phyloP scores from a whole-genome alignment of 257 asterid species.

The Solanum corneliomulleri region DNA sequence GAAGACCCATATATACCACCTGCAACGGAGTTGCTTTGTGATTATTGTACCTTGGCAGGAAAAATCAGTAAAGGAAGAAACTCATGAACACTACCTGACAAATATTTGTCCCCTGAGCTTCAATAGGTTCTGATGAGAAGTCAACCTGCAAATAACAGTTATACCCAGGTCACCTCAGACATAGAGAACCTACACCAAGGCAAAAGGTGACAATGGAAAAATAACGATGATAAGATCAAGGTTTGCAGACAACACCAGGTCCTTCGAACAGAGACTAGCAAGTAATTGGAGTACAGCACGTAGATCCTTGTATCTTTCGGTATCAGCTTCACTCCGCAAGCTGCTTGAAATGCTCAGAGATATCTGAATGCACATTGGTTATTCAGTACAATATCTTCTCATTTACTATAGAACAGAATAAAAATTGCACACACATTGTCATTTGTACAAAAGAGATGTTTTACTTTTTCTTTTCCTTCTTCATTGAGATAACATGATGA shows the following conservation, averaged over 20 bases:
- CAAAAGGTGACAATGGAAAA: neutral
- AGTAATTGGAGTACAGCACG: slow-evolving; percentile 85
- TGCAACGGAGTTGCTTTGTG: slow-evolving; percentile 12
- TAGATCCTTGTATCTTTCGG: slow-evolving; percentile 81
- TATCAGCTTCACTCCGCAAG: slow-evolving; percentile 67
- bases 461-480: neutral
- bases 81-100: slow-evolving; percentile 49
- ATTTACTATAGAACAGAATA: neutral
- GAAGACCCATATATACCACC: slow-evolving; percentile 89
- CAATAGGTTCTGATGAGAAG: slow-evolving; percentile 77
- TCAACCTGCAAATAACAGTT: slow-evolving; percentile 51
- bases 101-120: slow-evolving; percentile 66
- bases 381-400: neutral
- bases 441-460: neutral
- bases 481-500: neutral
- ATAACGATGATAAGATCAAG: neutral
- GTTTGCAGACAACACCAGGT: slow-evolving; percentile 42
- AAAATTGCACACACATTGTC: neutral
- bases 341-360: slow-evolving; percentile 67
- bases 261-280: slow-evolving; percentile 78
- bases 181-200: neutral
- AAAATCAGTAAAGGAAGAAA: neutral
- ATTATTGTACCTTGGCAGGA: neutral
- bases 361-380: slow-evolving; percentile 34
- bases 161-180: slow-evolving; percentile 5